phyloP scores from a whole-genome alignment of 2,329 filamentous ascomycete genomes.

The Penicillium crustosum region DNA sequence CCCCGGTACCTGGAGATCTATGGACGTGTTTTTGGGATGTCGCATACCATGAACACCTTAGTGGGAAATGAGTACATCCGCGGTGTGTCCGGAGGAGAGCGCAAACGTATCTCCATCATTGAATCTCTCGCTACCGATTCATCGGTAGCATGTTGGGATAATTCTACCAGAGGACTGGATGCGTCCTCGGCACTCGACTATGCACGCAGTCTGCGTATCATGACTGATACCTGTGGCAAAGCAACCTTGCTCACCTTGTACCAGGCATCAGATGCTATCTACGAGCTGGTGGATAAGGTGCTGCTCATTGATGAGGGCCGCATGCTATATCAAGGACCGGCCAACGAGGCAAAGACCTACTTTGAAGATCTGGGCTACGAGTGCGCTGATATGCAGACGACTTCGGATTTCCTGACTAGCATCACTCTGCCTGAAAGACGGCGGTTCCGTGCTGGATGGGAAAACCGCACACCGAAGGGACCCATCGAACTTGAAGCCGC shows the following conservation, averaged over 20 bases:
- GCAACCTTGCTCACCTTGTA: constrained; percentile 68
- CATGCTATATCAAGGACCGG: constrained; percentile 61
- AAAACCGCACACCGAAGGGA: constrained; percentile 63
- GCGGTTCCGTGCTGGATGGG: constrained; percentile 61
- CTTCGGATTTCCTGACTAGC: constrained; percentile 70
- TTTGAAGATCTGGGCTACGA: constrained; percentile 63
- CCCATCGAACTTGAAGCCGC: constrained; percentile 65
- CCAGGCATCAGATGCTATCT: constrained; percentile 65
- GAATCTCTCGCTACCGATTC: constrained; percentile 70
- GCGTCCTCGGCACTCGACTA: constrained; percentile 73
- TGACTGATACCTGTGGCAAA: constrained; percentile 69
- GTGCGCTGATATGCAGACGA: constrained; percentile 61
- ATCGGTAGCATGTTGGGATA: constrained; percentile 72
- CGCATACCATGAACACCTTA: constrained; percentile 67
- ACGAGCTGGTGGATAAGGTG: constrained; percentile 71
- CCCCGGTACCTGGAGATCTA: constrained; percentile 65
- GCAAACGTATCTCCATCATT: constrained; percentile 72
- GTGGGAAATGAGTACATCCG: constrained; percentile 56
- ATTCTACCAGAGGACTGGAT: constrained; percentile 71
- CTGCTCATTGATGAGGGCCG: constrained; percentile 69
- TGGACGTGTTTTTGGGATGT: constrained; percentile 70
- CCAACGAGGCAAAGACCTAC: constrained; percentile 57
- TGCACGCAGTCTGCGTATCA: constrained; percentile 62
- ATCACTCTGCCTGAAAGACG: constrained; percentile 69
- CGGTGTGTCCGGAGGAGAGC: constrained; percentile 72